Percentiles rank a stretch among this genome's conserved stretches.
These are phyloP conservation scores for Hymenoscyphus fructigenus DNA, from an alignment of 2,329 filamentous ascomycete species.

Conservation along the genomic window DNA sequence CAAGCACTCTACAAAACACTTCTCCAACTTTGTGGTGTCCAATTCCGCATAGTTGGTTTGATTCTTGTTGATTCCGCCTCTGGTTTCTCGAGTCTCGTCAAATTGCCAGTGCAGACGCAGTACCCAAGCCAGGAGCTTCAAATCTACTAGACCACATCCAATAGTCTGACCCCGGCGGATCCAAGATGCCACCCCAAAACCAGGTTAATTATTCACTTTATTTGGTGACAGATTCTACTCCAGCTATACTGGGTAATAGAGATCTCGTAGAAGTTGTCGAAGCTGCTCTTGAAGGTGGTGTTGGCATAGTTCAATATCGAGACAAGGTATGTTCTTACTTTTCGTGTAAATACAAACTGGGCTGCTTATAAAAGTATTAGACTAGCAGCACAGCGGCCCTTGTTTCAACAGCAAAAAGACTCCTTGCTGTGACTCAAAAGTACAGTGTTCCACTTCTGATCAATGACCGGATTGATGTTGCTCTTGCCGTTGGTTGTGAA, in stretches of 20 bases:
- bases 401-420: constrained; percentile 65
- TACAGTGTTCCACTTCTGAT: constrained; percentile 79
- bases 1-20: not conserved
- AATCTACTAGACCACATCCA: not conserved
- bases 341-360: too few species aligned
- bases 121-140: not conserved
- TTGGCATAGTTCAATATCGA: constrained; percentile 84
- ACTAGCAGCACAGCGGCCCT: constrained; percentile 70
- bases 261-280: constrained; percentile 74
- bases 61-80: not conserved
- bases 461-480: constrained; percentile 91
- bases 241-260: constrained; percentile 71
- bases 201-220: constrained; percentile 78
- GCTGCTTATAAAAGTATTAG: not conserved
- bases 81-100: not conserved
- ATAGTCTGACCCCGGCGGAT: not conserved
- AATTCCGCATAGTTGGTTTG: not conserved
- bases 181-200: constrained; percentile 20
- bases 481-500: constrained; percentile 80
- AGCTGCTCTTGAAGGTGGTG: constrained; percentile 73
- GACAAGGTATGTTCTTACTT: constrained; percentile 58
- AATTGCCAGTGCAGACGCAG: not conserved
- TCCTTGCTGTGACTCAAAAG: constrained; percentile 69
- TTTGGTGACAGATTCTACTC: constrained; percentile 91
- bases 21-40: not conserved